These are phyloP conservation scores for Xylariaceae sp. DNA, from an alignment of 2,329 filamentous ascomycete species.

Conservation along the genomic window DNA sequence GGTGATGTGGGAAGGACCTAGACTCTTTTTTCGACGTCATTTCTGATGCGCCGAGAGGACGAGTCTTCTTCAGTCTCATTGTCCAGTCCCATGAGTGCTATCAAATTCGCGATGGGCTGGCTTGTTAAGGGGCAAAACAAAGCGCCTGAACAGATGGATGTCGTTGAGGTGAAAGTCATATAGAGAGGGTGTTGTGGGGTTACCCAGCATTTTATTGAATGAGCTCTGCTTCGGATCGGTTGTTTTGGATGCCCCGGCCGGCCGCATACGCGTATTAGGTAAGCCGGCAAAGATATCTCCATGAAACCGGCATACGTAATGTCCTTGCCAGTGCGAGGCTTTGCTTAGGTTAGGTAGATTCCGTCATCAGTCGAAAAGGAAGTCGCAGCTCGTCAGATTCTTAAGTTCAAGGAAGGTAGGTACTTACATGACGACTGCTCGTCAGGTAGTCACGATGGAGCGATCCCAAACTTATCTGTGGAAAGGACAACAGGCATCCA, in stretches of 20 bases:
- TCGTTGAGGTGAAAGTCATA: neutral
- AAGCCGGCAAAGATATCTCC: neutral
- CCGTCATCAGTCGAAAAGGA: neutral
- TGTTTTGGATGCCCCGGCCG: neutral
- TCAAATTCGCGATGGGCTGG: neutral
- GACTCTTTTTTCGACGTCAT: neutral
- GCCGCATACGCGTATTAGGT: neutral
- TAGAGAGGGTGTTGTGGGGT: neutral
- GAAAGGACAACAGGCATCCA: neutral
- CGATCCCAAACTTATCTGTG: neutral
- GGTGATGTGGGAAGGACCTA: neutral
- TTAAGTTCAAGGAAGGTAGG: too few relatives aligned
- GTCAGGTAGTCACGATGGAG: too few relatives aligned
- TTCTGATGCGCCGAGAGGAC: neutral
- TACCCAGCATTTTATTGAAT: neutral
- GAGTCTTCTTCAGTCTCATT: neutral
- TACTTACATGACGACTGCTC: too few relatives aligned
- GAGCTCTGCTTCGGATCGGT: neutral
- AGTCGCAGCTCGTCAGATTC: neutral
- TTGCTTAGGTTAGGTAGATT: neutral
- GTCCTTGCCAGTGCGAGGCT: too few relatives aligned
- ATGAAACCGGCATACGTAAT: neutral
- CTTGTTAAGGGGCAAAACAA: neutral
- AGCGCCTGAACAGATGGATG: too few relatives aligned
- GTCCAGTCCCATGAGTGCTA: neutral